phyloP scores from a whole-genome alignment of 805 yeast genomes.

The Lipomyces spencermartinsiae region DNA sequence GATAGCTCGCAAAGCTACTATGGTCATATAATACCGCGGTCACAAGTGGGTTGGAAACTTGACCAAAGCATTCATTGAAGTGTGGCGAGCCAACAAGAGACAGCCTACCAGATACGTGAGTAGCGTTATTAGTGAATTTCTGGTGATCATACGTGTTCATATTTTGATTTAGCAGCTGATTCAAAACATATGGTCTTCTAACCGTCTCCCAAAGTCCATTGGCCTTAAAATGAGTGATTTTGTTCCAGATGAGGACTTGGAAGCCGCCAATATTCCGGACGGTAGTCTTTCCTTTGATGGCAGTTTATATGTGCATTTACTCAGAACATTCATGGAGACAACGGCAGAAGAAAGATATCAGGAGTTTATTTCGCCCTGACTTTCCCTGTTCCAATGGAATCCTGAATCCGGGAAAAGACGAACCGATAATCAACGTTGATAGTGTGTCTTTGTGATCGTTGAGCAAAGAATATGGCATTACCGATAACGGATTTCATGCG shows the following conservation, averaged over 20 bases:
- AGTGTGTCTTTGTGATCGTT: no score
- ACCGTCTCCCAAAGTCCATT: neutral
- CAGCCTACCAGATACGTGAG: neutral
- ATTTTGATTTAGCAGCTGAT: neutral
- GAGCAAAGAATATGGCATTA: no score
- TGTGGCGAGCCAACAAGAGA: neutral
- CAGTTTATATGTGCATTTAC: no score
- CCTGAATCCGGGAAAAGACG: no score
- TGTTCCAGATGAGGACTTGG: neutral
- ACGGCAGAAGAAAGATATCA: no score
- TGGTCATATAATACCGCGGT: slow-evolving; percentile 1
- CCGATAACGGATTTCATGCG: no score
- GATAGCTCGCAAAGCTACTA: slow-evolving; percentile 4
- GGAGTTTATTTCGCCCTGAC: no score
- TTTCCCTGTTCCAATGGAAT: no score
- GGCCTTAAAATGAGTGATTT: neutral
- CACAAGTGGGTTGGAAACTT: neutral
- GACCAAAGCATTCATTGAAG: neutral
- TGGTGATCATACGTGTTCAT: neutral
- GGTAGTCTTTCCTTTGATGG: no score
- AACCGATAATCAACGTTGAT: no score
- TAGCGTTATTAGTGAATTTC: neutral
- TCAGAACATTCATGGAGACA: no score
- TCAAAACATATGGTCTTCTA: neutral
- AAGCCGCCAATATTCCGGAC: neutral